Base-by-base conservation (phyloP, 23 red algal genomes). In the Cyanidiococcus yangmingshanensis region DNA sequence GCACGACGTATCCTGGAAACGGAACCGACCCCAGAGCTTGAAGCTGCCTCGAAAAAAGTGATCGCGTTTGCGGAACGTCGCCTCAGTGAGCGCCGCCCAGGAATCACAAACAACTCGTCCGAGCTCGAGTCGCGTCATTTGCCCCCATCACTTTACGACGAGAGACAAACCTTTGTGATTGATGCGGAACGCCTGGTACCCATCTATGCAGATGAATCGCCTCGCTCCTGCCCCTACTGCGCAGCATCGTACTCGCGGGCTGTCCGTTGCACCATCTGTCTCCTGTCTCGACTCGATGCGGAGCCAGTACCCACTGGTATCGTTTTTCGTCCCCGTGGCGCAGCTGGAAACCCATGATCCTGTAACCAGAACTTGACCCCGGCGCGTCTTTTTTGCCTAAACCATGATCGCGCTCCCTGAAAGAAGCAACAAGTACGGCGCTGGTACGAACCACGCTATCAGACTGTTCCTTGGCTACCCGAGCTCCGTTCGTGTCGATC, bases 1-100 rank as follows among this genome's bases (percentile, higher is more conserved):
- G 94, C 94, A 33, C 76, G 85, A 17, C 79, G 94, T 41, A 58
- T 98, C 40, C 58, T 98, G 40, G 94, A 98, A 36, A 75, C 79
- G 68, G 67, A 38, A 38, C 94, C 94, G 38, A 58, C 76, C 37
- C 40, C 76, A 25, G 58, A 88, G n/a, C n/a, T 35, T 35, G 63
- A 17, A 3, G 32, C 63, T 71, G n/a, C 45, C 45, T 7, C 45
- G 45, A 54, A 54, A 7, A 90, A 98, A 82, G 79, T 98, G 68
- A 89, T 91, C 45, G 45, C 45, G 12, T 54, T 54, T 15, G 45
- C 45, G 45, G 45, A 54, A 54, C 45, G 45, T 54, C 45, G 45
- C 12, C 45, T 7, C 7, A 54, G 45, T 21, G 45, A 54, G 21
- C 45, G 21, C 7, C 45, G 45, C 45, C 21, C 45, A 7, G 21